Evolutionary conservation across 768 basidiomycete genomes (phyloP), one percentile per base, ranked within the genome.

Genomic region (Podaxis mareebaensis): DNA sequence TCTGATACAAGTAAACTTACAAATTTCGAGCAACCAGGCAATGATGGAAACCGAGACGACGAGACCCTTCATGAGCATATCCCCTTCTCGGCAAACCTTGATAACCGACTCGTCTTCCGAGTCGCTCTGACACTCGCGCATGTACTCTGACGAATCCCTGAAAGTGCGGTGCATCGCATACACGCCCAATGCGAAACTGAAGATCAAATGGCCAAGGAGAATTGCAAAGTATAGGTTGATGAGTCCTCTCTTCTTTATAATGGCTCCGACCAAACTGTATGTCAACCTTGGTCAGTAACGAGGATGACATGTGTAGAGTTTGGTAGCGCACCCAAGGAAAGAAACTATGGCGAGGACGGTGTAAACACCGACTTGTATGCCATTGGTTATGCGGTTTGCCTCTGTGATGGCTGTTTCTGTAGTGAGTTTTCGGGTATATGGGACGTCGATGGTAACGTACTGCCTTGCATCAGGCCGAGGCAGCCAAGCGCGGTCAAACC

Each of bases 1-100:
- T 2, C 12, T n/a, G 20, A 54, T 48, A 38, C 10, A 55, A 55
- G 48, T 15, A 55, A 13, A 77, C 82, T 63, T 61, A 82, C 83
- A 84, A 63, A 79, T 77, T 67, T 82, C 79, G 65, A 84, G 73
- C 64, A 83, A 67, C 80, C 80, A 83, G 44, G 77, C 74, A 64
- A 80, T 58, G 58, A 83, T 71, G 69, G 81, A 81, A 42, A 80
- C 64, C 28, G 70, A 73, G 65, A 82, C 71, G 65, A 79, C 73
- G 53, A 81, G 73, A 49, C 74, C 77, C 65, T 81, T 82, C 67
- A 80, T 65, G 33, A 83, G 66, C 48, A 73, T 70, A 44, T 77
- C 73, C 28, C 78, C 79, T 52, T 77, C 71, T 30, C 73, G 67
- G 69, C 83, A 84, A 22, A 74, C 61, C 44, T 73, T 69, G 58